Evolutionary conservation across 2,329 filamentous ascomycete genomes (phyloP).

Genomic region (Trichoderma pleuroti): DNA sequence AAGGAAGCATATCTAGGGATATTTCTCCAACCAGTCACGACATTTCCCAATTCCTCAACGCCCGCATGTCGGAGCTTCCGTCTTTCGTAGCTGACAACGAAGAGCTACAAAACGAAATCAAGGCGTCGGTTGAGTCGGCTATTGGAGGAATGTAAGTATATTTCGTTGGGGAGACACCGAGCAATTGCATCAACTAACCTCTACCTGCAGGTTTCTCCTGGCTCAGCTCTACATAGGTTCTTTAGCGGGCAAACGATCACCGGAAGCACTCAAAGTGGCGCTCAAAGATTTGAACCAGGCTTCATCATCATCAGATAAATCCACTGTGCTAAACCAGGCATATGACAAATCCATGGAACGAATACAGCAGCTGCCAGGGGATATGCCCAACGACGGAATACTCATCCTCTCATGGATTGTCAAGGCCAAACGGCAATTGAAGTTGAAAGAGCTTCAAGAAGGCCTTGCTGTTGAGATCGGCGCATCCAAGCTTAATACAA

Average conservation of each 20-base stretch:
- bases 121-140: not conserved
- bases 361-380: conserved; percentile 38
- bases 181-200: too few relatives aligned
- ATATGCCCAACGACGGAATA: conserved; percentile 32
- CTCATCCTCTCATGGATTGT: conserved; percentile 41
- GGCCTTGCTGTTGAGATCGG: conserved; percentile 39
- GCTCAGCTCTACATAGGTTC: not conserved
- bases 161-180: too few relatives aligned
- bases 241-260: not conserved
- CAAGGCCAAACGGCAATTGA: conserved; percentile 35
- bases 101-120: not conserved
- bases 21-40: not conserved
- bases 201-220: not conserved
- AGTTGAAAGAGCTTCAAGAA: conserved; percentile 37
- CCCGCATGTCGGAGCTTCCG: not conserved
- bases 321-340: conserved; percentile 34
- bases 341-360: conserved; percentile 43
- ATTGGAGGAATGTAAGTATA: conserved; percentile 2
- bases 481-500: not conserved
- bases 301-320: not conserved
- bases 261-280: not conserved
- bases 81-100: not conserved
- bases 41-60: not conserved
- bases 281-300: not conserved
- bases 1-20: not conserved